Conservation (phyloP, 805 yeast genomes). For the Monosporozyma aerobia region DNA sequence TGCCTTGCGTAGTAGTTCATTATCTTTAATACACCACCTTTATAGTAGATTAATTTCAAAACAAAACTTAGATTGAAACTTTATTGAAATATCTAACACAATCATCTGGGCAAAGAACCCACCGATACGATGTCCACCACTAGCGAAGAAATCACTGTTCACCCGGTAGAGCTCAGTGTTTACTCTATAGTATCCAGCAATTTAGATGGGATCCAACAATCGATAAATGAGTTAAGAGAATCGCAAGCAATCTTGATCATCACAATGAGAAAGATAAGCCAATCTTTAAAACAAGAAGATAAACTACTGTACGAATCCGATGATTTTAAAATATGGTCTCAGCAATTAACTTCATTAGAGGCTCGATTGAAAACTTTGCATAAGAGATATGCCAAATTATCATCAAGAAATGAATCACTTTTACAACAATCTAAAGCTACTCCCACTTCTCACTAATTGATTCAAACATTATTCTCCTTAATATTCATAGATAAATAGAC, state of each 20-base stretch:
- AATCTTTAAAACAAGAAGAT: conserved; percentile 17
- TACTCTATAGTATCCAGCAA: conserved; percentile 25
- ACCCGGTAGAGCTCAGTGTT: conserved; percentile 26
- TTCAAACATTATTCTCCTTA: not conserved
- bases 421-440: not conserved
- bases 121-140: not conserved
- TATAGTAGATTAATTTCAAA: not conserved
- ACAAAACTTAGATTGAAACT: not conserved
- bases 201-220: conserved; percentile 25
- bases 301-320: conserved; percentile 13
- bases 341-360: conserved; percentile 4
- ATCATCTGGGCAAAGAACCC: too few species aligned
- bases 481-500: not conserved
- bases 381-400: conserved; percentile 8
- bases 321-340: conserved; percentile 10
- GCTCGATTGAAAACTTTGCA: conserved; percentile 3
- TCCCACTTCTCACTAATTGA: not conserved
- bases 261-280: conserved; percentile 17
- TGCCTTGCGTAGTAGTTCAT: too few species aligned
- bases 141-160: conserved; percentile 11
- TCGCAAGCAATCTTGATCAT: conserved; percentile 26
- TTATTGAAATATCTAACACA: not conserved
- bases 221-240: conserved; percentile 25
- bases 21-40: too few species aligned
- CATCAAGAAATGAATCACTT: not conserved